Evolutionary conservation across 2,329 filamentous ascomycete genomes (phyloP).

Genomic region (Periglandula ipomoeae): DNA sequence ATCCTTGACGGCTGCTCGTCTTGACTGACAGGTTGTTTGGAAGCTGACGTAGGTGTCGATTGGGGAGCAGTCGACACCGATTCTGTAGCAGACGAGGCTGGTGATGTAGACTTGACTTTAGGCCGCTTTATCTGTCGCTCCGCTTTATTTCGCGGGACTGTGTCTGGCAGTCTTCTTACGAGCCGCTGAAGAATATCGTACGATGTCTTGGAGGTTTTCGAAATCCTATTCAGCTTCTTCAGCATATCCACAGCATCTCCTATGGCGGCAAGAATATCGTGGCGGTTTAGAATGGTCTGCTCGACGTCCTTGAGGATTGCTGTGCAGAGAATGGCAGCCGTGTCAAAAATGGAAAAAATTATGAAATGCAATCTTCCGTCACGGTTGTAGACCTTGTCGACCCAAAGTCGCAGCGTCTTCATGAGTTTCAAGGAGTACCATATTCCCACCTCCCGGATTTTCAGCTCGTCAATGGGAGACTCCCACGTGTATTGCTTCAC

Average conservation of each 20-base stretch:
- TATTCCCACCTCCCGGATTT: conserved; percentile 29
- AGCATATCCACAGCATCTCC: conserved; percentile 23
- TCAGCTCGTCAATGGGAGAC: conserved; percentile 21
- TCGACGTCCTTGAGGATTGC: conserved; percentile 38
- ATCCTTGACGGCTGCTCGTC: too few relatives aligned
- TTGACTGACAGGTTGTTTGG: neutral
- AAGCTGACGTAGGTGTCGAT: neutral
- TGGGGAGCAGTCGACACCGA: neutral
- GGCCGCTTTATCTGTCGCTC: conserved; percentile 7
- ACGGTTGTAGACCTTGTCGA: conserved; percentile 32
- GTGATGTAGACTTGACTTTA: neutral
- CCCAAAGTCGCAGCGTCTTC: conserved; percentile 28
- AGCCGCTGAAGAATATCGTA: conserved; percentile 24
- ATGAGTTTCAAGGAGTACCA: conserved; percentile 33
- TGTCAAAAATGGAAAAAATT: conserved; percentile 42
- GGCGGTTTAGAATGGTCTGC: conserved; percentile 26
- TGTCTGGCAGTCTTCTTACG: conserved; percentile 17
- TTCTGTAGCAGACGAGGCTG: neutral
- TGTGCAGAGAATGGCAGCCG: conserved; percentile 38
- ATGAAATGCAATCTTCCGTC: conserved; percentile 42
- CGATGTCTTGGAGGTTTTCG: conserved; percentile 25
- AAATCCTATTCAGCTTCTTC: conserved; percentile 20
- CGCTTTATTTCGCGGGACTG: neutral
- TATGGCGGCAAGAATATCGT: conserved; percentile 30
- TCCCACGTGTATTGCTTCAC: conserved; percentile 23